Percentiles rank a stretch among this genome's conserved stretches.
Conservation (phyloP, 257 asterid species). For the Ocimum tenuiflorum region DNA sequence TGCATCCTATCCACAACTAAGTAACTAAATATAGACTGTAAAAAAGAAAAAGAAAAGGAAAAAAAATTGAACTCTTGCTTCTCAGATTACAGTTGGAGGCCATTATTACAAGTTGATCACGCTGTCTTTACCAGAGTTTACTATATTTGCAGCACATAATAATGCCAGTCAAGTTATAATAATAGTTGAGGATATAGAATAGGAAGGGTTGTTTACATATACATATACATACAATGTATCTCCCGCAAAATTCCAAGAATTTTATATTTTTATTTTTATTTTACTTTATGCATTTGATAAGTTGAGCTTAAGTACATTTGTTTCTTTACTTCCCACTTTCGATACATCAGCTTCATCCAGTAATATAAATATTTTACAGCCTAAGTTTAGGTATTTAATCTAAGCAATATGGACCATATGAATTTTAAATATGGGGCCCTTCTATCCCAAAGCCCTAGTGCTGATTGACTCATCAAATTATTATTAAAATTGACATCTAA, state of each 20-base stretch:
- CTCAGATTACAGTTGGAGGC: slow-evolving; percentile 29
- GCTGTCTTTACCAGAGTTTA: slow-evolving; percentile 23
- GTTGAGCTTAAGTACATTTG: slow-evolving; percentile 19
- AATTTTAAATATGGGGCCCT: slow-evolving; percentile 39
- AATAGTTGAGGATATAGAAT: slow-evolving; percentile 1
- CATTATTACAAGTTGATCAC: slow-evolving; percentile 20
- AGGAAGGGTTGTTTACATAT: background rate
- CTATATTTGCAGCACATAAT: slow-evolving; percentile 18
- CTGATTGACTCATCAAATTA: slow-evolving; percentile 50
- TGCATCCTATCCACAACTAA: slow-evolving; percentile 12
- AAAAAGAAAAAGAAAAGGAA: background rate
- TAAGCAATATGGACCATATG: slow-evolving; percentile 35
- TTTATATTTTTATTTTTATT: too few species aligned
- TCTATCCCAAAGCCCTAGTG: slow-evolving; percentile 40
- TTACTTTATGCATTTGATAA: background rate
- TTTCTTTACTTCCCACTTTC: slow-evolving; percentile 34
- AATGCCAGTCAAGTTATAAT: slow-evolving; percentile 22
- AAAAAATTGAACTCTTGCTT: background rate
- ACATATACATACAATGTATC: slow-evolving; percentile 4
- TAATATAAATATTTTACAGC: slow-evolving; percentile 18
- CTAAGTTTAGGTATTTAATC: slow-evolving; percentile 39
- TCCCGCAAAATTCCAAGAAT: slow-evolving; percentile 17
- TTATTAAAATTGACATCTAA: slow-evolving; percentile 21
- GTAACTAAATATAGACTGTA: slow-evolving; percentile 13
- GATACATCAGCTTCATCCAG: slow-evolving; percentile 28